Conservation (phyloP, 805 yeast genomes). For the Priceomyces fermenticarens region DNA sequence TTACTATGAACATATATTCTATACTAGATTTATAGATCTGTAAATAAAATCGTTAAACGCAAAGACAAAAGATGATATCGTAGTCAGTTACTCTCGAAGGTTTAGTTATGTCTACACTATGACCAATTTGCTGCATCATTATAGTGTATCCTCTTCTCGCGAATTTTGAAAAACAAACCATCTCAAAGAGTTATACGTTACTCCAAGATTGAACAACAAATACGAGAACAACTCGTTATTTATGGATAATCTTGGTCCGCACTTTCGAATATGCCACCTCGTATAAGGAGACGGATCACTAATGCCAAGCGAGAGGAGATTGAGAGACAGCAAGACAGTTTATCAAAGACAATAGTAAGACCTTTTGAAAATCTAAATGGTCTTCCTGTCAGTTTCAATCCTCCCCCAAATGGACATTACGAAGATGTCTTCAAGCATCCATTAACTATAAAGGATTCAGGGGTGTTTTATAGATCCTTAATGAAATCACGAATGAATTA, state of each 20-base stretch:
- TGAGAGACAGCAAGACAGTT: slow-evolving; percentile 36
- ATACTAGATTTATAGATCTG: too few relatives aligned
- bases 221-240: too few relatives aligned
- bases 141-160: too few relatives aligned
- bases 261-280: slow-evolving; percentile 31
- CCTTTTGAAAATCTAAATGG: slow-evolving; percentile 68
- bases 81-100: too few relatives aligned
- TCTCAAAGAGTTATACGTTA: too few relatives aligned
- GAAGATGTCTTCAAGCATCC: slow-evolving; percentile 58
- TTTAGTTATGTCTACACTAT: too few relatives aligned
- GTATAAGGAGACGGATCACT: slow-evolving; percentile 44
- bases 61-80: too few relatives aligned
- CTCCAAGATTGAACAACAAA: too few relatives aligned
- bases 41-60: too few relatives aligned
- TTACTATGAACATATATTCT: slow-evolving; percentile 10
- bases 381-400: slow-evolving; percentile 62
- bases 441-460: slow-evolving; percentile 67
- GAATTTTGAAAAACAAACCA: too few relatives aligned
- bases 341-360: slow-evolving; percentile 38
- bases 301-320: slow-evolving; percentile 40
- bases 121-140: too few relatives aligned
- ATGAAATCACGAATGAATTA: slow-evolving; percentile 63
- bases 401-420: slow-evolving; percentile 58
- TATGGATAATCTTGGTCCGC: too few relatives aligned
- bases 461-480: slow-evolving; percentile 67